A percentile compares a stretch with the other conserved stretches of the same genome.
Evolutionary conservation across 345 rosid genomes (phyloP).

Genomic region (Cochlearia excelsa): DNA sequence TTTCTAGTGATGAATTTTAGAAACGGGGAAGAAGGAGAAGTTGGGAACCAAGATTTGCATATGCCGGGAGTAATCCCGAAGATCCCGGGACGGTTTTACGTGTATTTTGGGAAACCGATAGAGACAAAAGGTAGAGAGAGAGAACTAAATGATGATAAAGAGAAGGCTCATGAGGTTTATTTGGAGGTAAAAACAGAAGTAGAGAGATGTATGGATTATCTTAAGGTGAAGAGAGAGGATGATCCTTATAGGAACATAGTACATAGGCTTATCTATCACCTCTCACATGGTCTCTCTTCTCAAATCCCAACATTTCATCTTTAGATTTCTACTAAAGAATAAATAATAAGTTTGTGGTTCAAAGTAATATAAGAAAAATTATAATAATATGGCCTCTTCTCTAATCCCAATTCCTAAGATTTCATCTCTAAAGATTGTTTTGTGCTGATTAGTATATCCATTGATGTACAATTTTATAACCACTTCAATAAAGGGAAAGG

Average conservation of each 20-base stretch:
- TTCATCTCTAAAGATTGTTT: too few species aligned
- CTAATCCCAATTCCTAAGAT: too few species aligned
- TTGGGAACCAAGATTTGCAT: constrained; percentile 55
- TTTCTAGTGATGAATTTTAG: constrained; percentile 6
- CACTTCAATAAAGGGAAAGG: too few species aligned
- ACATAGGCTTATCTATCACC: constrained; percentile 42
- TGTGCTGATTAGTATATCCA: too few species aligned
- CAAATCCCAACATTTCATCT: constrained; percentile 61
- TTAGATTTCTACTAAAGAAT: too few species aligned
- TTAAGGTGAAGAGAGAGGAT: constrained; percentile 50
- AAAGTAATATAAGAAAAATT: too few species aligned
- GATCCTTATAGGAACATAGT: constrained; percentile 62
- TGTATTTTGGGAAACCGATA: constrained; percentile 67
- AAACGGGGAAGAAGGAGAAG: constrained; percentile 42
- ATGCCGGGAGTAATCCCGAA: constrained; percentile 56
- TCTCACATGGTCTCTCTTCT: constrained; percentile 41
- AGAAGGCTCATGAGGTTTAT: constrained; percentile 50
- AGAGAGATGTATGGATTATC: constrained; percentile 46
- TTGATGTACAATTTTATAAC: too few species aligned
- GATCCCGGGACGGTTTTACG: constrained; percentile 67
- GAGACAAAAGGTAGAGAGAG: constrained; percentile 56
- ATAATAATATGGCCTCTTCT: too few species aligned
- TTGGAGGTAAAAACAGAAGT: constrained; percentile 56
- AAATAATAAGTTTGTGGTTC: too few species aligned
- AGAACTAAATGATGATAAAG: constrained; percentile 46